Evolutionary conservation across 768 basidiomycete species (phyloP).

Genomic region (Candolleomyces eurysporus): DNA sequence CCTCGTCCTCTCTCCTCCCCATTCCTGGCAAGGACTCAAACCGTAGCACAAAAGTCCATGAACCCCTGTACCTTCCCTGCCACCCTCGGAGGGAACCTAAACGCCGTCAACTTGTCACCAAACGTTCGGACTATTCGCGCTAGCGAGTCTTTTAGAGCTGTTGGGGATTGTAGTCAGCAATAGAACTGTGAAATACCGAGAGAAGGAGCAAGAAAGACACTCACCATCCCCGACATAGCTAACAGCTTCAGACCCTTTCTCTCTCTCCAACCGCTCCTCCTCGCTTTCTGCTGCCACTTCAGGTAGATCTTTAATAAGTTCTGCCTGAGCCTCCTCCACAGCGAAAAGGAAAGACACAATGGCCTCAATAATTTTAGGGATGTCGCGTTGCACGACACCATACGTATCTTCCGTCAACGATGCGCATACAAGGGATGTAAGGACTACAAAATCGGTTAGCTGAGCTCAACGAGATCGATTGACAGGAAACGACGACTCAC

Average conservation of each 20-base stretch:
- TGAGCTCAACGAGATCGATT: not conserved
- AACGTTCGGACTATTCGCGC: slow-evolving; percentile 69
- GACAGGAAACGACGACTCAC: slow-evolving; percentile 35
- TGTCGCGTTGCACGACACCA: slow-evolving; percentile 83
- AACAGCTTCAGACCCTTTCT: slow-evolving; percentile 53
- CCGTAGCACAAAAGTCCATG: slow-evolving; percentile 51
- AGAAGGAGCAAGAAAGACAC: slow-evolving; percentile 20
- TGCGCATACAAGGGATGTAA: slow-evolving; percentile 65
- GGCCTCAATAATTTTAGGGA: slow-evolving; percentile 78
- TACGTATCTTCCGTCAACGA: slow-evolving; percentile 80
- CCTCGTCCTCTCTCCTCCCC: too few species aligned
- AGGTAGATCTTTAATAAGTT: slow-evolving; percentile 32
- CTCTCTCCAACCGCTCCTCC: slow-evolving; percentile 48
- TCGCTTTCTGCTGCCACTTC: slow-evolving; percentile 29
- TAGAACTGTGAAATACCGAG: not conserved
- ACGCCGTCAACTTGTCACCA: slow-evolving; percentile 69
- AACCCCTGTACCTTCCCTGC: slow-evolving; percentile 70
- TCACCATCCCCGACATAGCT: slow-evolving; percentile 57
- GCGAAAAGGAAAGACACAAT: slow-evolving; percentile 64
- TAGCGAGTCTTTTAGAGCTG: slow-evolving; percentile 67
- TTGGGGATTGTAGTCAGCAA: slow-evolving; percentile 1
- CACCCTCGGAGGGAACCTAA: slow-evolving; percentile 71
- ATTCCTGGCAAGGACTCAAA: too few species aligned
- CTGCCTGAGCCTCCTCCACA: slow-evolving; percentile 61
- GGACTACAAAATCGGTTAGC: slow-evolving; percentile 38